A percentile compares a stretch with the other conserved stretches of the same genome.
These are phyloP conservation scores for Persicaria maculosa DNA, from an alignment of 148 eudicot species.

Conservation along the genomic window DNA sequence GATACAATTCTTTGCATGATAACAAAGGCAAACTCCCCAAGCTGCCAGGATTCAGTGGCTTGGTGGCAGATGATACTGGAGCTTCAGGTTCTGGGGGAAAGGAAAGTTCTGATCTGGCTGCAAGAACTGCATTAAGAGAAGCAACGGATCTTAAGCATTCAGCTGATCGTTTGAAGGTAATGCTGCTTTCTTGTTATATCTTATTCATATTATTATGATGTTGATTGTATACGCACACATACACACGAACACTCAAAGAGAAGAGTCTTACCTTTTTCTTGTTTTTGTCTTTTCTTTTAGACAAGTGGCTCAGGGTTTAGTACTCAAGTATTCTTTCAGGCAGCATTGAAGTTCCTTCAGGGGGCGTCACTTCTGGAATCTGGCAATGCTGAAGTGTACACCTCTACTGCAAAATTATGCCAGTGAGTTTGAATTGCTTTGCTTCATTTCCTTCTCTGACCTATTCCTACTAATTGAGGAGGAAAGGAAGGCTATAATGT, in stretches of 20 bases:
- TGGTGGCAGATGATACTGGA: slow-evolving; percentile 11
- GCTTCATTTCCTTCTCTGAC: neutral
- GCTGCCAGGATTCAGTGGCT: slow-evolving; percentile 4
- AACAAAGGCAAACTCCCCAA: slow-evolving; percentile 15
- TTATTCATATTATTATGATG: slow-evolving; percentile 4
- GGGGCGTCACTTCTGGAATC: slow-evolving; percentile 44
- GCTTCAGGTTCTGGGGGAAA: slow-evolving; percentile 24
- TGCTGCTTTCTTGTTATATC: neutral
- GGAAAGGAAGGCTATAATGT: neutral
- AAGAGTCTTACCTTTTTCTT: neutral
- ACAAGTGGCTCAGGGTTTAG: slow-evolving; percentile 12
- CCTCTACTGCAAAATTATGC: slow-evolving; percentile 40
- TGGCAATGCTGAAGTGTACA: slow-evolving; percentile 29
- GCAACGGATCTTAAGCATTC: slow-evolving; percentile 39
- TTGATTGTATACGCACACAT: neutral
- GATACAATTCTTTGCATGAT: slow-evolving; percentile 15
- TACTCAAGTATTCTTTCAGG: slow-evolving; percentile 40
- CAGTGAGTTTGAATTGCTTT: slow-evolving; percentile 26
- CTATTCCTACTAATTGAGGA: slow-evolving; percentile 1
- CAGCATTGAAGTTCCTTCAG: slow-evolving; percentile 46
- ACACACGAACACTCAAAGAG: neutral
- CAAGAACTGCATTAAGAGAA: slow-evolving; percentile 39
- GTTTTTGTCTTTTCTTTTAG: slow-evolving; percentile 7
- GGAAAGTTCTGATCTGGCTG: slow-evolving; percentile 24
- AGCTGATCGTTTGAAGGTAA: slow-evolving; percentile 40